phyloP scores from a whole-genome alignment of 306 rosid genomes.

The Lathyrus oleraceus region DNA sequence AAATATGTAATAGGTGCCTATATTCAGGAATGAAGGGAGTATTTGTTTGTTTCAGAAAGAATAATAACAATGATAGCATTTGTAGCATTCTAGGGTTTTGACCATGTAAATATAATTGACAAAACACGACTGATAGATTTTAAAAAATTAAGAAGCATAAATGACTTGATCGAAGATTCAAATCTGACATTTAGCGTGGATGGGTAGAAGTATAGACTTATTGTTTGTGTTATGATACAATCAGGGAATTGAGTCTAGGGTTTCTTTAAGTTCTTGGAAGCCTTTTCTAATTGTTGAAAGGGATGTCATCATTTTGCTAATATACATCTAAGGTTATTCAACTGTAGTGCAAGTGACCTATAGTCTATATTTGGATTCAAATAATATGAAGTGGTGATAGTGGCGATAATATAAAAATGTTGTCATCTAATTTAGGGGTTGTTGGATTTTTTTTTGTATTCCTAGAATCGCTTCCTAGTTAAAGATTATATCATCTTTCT shows the following conservation, averaged over 20 bases:
- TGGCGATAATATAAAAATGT: slow-evolving; percentile 32
- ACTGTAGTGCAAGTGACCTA: slow-evolving; percentile 33
- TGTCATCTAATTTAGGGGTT: slow-evolving; percentile 34
- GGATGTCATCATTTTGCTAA: slow-evolving; percentile 16
- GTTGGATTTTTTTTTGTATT: slow-evolving; percentile 37
- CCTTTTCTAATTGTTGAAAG: slow-evolving; percentile 11
- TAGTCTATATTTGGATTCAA: slow-evolving; percentile 33
- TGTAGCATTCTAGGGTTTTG: not conserved
- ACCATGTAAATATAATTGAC: not conserved
- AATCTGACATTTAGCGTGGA: slow-evolving; percentile 5
- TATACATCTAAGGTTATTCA: slow-evolving; percentile 17
- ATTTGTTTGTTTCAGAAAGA: not conserved
- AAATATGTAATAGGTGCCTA: too few relatives aligned
- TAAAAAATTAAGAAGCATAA: not conserved
- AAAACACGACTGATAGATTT: not conserved
- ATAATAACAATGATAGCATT: not conserved
- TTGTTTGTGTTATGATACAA: slow-evolving; percentile 2
- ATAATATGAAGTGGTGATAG: slow-evolving; percentile 36
- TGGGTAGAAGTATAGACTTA: not conserved
- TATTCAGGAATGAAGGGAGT: too few relatives aligned
- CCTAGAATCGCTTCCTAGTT: slow-evolving; percentile 42
- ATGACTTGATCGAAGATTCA: not conserved
- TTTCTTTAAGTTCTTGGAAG: slow-evolving; percentile 9
- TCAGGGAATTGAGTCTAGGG: not conserved
- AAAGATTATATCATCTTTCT: slow-evolving; percentile 38